Evolutionary conservation across 2,329 filamentous ascomycete genomes (phyloP), one percentile per base, ranked within the genome.

Genomic region (Colletotrichum sp.): DNA sequence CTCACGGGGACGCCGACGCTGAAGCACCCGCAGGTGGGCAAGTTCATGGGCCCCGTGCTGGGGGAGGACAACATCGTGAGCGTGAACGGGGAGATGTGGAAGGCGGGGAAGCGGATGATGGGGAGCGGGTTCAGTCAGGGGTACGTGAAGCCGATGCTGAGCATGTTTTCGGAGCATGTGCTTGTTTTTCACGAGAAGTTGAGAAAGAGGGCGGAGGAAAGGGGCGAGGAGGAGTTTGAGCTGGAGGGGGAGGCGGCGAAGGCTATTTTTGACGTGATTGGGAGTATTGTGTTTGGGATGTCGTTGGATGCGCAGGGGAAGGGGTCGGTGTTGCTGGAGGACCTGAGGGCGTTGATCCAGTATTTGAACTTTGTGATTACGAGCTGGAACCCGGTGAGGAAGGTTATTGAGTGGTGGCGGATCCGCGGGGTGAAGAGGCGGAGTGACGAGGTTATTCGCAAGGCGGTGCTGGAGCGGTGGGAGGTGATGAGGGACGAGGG

Each of bases 31-130:
- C 49, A 71, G 24, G 62, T 72, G 24, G 63, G 75, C n/a, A 71
- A 74, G 10, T 36, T 79, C 10, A 75, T 83, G 67, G 71, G 78
- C 57, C 69, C 77, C 5, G 77, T 80, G 26, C 57, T 81, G 24
- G 80, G 80, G 2, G 57, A 66, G 4, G 74, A 78, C 49, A 72
- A 77, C 59, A 78, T 82, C 21, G 77, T 78, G 8, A 72, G 78
- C 1, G 77, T 71, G 21, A 83, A 82, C 63, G 81, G 81, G 4
- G 69, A 78, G 6, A 21, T 80, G 5, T 83, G 81, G 81, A 82
- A 83, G 78, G 78, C 77, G 36, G 72, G 82, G 18, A 79, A 83
- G 49, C 78, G 79, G 1, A 71, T 74, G 4, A 79, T 81, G n/a
- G 81, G 81, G 1, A 81, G 81, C 1, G 81, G 80, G 63, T 80